These are phyloP conservation scores for Solanum corneliomulleri DNA, from an alignment of 257 asterid genomes.

Conservation along the genomic window DNA sequence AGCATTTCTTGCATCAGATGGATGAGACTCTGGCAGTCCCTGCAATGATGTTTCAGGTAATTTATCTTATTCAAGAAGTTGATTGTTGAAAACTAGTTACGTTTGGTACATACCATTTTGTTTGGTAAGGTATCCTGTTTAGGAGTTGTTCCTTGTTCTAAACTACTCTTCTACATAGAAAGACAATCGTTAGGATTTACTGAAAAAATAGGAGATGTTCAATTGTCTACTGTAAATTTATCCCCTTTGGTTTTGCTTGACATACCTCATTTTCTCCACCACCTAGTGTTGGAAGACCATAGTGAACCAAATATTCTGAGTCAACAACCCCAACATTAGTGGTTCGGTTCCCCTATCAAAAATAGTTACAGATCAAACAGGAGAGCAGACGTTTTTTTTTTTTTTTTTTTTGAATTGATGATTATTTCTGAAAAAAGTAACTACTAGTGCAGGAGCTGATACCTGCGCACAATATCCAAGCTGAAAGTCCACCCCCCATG, in stretches of 20 bases:
- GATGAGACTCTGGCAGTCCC: conserved; percentile 15
- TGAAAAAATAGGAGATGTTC: not conserved
- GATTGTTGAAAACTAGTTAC: not conserved
- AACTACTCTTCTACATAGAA: conserved; percentile 15
- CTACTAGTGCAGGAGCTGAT: not conserved
- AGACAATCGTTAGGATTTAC: not conserved
- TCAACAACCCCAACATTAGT: conserved; percentile 54
- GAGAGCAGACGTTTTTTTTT: not conserved
- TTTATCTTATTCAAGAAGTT: not conserved
- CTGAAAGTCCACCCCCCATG: conserved; percentile 73
- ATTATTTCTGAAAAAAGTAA: not conserved
- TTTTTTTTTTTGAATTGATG: not conserved
- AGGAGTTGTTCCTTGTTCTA: conserved; percentile 10
- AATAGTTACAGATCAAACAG: not conserved
- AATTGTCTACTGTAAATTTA: not conserved
- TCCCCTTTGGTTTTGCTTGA: not conserved
- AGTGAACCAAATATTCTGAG: conserved; percentile 58
- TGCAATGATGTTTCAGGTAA: conserved; percentile 1
- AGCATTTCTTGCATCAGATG: conserved; percentile 35
- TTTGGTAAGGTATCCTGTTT: not conserved
- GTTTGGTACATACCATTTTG: conserved; percentile 4
- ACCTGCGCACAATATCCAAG: conserved; percentile 75
- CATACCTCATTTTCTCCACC: conserved; percentile 44
- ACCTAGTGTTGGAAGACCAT: conserved; percentile 62
- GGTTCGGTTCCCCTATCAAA: conserved; percentile 50